Conservation (phyloP, 2,329 filamentous ascomycete genomes). For the Curvularia sp. region DNA sequence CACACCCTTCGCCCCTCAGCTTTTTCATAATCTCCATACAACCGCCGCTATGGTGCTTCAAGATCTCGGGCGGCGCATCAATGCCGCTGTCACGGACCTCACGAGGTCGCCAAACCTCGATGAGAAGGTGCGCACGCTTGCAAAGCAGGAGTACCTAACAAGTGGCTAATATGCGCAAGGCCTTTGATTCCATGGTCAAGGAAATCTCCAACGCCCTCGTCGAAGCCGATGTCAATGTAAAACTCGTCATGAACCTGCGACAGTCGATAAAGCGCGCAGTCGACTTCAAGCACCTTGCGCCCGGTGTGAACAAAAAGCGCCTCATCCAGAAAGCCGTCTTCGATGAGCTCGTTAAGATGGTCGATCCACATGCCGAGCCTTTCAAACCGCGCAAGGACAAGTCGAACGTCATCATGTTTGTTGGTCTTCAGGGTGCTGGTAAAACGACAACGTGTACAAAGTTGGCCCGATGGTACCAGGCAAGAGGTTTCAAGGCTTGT, state of each 20-base stretch:
- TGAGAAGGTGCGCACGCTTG: slow-evolving; percentile 73
- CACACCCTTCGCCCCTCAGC: slow-evolving; percentile 7
- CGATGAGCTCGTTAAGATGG: slow-evolving; percentile 92
- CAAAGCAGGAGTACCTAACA: slow-evolving; percentile 15
- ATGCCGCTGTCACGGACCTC: slow-evolving; percentile 91
- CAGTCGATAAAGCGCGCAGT: slow-evolving; percentile 91
- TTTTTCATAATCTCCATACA: slow-evolving; percentile 18
- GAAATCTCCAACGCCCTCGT: slow-evolving; percentile 95
- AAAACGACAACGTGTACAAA: slow-evolving; percentile 99
- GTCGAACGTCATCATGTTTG: slow-evolving; percentile 98
- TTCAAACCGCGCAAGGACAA: slow-evolving; percentile 98
- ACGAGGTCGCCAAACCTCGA: slow-evolving; percentile 92
- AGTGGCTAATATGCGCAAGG: slow-evolving; percentile 62
- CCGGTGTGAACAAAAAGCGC: slow-evolving; percentile 96
- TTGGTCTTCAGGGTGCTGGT: slow-evolving; percentile 94
- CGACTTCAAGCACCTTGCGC: slow-evolving; percentile 92
- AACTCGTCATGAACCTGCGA: slow-evolving; percentile 86
- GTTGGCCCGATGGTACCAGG: slow-evolving; percentile 91
- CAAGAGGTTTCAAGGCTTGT: slow-evolving; percentile 88
- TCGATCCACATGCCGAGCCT: slow-evolving; percentile 92
- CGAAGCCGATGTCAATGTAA: slow-evolving; percentile 96
- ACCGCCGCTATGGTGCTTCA: slow-evolving; percentile 83
- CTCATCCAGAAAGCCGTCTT: slow-evolving; percentile 98
- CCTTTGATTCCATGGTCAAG: slow-evolving; percentile 97
- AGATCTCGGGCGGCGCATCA: slow-evolving; percentile 98